Conservation (phyloP, 2,329 filamentous ascomycete species). For the Scedosporium dehoogii region DNA sequence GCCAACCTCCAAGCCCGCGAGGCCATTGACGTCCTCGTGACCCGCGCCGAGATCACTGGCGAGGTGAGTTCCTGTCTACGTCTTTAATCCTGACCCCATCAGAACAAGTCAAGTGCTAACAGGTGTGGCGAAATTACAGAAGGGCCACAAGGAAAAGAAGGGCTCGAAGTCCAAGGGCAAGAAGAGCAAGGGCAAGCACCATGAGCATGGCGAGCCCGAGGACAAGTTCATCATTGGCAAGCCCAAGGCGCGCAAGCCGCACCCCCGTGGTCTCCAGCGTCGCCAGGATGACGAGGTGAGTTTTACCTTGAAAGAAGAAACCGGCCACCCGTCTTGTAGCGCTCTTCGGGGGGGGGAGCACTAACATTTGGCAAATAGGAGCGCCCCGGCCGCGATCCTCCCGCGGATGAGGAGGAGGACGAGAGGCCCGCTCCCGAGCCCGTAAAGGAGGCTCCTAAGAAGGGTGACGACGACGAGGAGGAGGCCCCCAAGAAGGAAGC, state of each 20-base stretch:
- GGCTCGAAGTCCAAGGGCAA: not conserved
- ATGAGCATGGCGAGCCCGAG: not conserved
- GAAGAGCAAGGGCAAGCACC: not conserved
- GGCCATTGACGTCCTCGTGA: not conserved
- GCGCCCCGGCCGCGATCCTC: not conserved
- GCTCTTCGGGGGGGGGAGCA: not conserved
- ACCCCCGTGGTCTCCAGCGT: not conserved
- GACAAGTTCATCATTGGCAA: constrained; percentile 1
- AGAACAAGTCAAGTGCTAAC: too few relatives aligned
- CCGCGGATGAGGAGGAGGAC: not conserved
- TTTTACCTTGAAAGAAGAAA: too few relatives aligned
- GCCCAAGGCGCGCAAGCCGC: not conserved
- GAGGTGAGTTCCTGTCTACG: not conserved
- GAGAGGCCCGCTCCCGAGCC: constrained; percentile 1
- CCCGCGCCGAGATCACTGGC: not conserved
- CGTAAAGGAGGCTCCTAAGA: constrained; percentile 1
- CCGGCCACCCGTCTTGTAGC: too few relatives aligned
- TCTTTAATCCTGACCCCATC: too few relatives aligned
- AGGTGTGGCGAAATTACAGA: too few relatives aligned
- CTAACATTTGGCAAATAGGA: not conserved
- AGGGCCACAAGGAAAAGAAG: not conserved
- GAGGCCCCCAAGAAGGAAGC: not conserved
- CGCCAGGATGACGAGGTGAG: not conserved
- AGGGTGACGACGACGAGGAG: not conserved
- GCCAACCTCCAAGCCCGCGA: not conserved